phyloP scores from a whole-genome alignment of 805 yeast genomes.

The Priceomyces haplophilus region DNA sequence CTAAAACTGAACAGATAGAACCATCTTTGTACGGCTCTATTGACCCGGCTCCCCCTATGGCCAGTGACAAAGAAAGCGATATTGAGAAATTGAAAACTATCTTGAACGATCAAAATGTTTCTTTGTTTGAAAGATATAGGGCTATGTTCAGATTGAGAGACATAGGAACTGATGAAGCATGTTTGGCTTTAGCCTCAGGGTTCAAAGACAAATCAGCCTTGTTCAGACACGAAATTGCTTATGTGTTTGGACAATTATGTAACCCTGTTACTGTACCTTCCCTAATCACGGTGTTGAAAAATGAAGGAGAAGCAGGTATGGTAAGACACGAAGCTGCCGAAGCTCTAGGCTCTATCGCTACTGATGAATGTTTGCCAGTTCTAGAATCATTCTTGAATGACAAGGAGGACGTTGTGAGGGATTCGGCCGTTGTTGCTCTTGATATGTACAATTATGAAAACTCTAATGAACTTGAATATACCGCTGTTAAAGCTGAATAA shows the following conservation, averaged over 20 bases:
- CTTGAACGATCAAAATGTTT: conserved; percentile 70
- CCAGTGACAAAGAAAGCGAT: conserved; percentile 52
- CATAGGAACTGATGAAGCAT: conserved; percentile 89
- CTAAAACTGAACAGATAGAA: conserved; percentile 68
- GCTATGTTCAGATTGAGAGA: conserved; percentile 98
- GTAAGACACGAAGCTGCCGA: conserved; percentile 99
- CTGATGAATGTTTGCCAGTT: conserved; percentile 91
- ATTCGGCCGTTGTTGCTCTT: conserved; percentile 93
- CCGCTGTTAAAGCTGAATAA: conserved; percentile 29
- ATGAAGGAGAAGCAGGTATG: conserved; percentile 89
- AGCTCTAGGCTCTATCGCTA: conserved; percentile 94
- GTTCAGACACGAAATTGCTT: conserved; percentile 96
- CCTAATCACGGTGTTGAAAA: conserved; percentile 74
- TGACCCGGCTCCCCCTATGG: conserved; percentile 98
- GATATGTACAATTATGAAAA: conserved; percentile 98
- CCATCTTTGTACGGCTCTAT: conserved; percentile 78
- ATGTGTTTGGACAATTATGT: conserved; percentile 95
- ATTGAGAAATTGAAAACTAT: conserved; percentile 63
- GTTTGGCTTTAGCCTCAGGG: conserved; percentile 86
- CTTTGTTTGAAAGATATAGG: conserved; percentile 91
- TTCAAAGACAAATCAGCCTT: conserved; percentile 88
- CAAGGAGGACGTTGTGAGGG: conserved; percentile 86
- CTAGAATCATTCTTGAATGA: conserved; percentile 77
- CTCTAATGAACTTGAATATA: conserved; percentile 77
- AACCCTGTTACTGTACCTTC: conserved; percentile 91